Percentiles rank a stretch among this genome's conserved stretches.
Evolutionary conservation across 75 land plant species (phyloP).

Genomic region (Selaginella tamariscina): DNA sequence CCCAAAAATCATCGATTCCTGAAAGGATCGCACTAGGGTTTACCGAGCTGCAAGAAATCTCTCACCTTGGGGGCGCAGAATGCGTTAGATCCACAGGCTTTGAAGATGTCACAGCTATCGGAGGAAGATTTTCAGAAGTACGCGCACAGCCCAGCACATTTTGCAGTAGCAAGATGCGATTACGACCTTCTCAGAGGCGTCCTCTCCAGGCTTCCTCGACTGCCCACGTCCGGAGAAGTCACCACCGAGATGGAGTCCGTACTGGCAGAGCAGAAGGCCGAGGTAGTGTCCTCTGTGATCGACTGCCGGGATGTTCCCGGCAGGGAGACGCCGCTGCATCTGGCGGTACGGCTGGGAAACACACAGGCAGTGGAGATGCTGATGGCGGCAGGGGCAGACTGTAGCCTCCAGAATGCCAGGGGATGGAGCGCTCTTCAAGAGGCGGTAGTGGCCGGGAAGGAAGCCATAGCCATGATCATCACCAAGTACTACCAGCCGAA

Average conservation of each 20-base stretch:
- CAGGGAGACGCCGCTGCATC: conserved; percentile 44
- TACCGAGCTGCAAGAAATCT: no score
- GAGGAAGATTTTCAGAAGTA: conserved; percentile 20
- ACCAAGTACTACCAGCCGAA: conserved; percentile 28
- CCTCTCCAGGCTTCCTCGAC: conserved; percentile 33
- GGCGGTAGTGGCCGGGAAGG: conserved; percentile 25
- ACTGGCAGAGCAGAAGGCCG: conserved; percentile 30
- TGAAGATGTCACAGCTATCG: background rate
- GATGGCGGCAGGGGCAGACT: conserved; percentile 47
- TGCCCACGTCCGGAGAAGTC: conserved; percentile 26
- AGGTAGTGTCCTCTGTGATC: conserved; percentile 34
- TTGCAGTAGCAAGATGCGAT: conserved; percentile 32
- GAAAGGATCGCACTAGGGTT: no score
- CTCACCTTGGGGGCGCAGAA: background rate
- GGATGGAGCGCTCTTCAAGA: conserved; percentile 55
- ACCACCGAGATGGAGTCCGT: conserved; percentile 38
- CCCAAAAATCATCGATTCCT: no score
- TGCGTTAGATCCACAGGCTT: no score
- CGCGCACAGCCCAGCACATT: conserved; percentile 47
- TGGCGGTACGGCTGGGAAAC: conserved; percentile 38
- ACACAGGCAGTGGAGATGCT: conserved; percentile 18
- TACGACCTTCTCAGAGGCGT: conserved; percentile 23
- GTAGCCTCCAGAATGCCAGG: conserved; percentile 35
- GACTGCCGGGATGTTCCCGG: conserved; percentile 44
- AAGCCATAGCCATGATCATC: conserved; percentile 21